Percentiles rank a stretch among this genome's conserved stretches.
Conservation (phyloP, 805 yeast species). For the Pichia exigua region DNA sequence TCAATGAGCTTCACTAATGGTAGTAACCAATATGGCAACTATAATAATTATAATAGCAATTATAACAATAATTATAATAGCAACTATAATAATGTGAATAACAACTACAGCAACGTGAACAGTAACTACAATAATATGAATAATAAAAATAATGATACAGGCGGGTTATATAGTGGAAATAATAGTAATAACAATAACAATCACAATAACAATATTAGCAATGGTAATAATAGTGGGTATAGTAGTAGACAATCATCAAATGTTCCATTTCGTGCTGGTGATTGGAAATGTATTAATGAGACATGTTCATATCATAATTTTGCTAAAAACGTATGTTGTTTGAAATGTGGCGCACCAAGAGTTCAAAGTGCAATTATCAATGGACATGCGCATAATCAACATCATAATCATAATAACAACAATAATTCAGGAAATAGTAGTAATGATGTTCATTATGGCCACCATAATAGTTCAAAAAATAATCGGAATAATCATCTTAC, state of each 20-base stretch:
- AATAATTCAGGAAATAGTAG: background rate
- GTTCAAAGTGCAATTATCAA: constrained; percentile 25
- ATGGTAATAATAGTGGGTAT: constrained; percentile 15
- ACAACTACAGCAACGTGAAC: background rate
- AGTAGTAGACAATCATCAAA: constrained; percentile 27
- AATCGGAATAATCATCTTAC: background rate
- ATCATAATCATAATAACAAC: constrained; percentile 10
- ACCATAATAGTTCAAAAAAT: background rate
- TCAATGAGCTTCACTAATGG: constrained; percentile 9
- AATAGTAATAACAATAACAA: constrained; percentile 10
- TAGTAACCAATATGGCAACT: constrained; percentile 12
- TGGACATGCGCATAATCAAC: constrained; percentile 24
- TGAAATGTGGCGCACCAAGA: constrained; percentile 81
- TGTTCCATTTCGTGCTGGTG: constrained; percentile 96
- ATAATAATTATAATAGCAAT: constrained; percentile 8
- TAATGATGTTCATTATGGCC: constrained; percentile 1
- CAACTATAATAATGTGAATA: constrained; percentile 8
- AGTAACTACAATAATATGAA: constrained; percentile 7
- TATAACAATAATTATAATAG: constrained; percentile 2
- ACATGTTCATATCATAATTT: constrained; percentile 83
- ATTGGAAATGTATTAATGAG: constrained; percentile 84
- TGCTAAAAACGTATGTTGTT: constrained; percentile 81
- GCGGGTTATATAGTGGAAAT: background rate
- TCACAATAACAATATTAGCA: constrained; percentile 14
- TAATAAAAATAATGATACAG: background rate